These are phyloP conservation scores for Cutaneotrichosporon cavernicola DNA, from an alignment of 1,284 basidiomycete genomes.

Conservation along the genomic window DNA sequence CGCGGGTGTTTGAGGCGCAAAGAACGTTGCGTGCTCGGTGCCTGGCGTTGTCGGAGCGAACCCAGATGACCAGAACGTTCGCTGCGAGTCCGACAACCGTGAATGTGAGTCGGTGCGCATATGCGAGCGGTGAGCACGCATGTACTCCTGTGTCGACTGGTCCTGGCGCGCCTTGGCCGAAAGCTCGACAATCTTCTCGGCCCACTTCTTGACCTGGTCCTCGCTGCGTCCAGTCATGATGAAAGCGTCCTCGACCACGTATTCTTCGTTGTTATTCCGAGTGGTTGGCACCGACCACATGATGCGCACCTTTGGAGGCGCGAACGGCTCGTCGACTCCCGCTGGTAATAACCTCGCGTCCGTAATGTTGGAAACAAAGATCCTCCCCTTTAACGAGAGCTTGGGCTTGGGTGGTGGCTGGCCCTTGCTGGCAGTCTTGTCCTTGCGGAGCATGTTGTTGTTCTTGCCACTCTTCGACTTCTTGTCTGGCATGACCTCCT, in stretches of 20 bases:
- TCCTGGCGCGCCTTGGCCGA: slow-evolving; percentile 60
- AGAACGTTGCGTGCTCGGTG: slow-evolving; percentile 36
- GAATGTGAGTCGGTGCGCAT: slow-evolving; percentile 18
- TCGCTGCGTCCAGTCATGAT: slow-evolving; percentile 88
- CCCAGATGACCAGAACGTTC: slow-evolving; percentile 30
- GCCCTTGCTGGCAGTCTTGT: slow-evolving; percentile 58
- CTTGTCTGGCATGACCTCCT: slow-evolving; percentile 62
- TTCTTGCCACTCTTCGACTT: slow-evolving; percentile 47
- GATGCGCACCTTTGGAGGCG: slow-evolving; percentile 37
- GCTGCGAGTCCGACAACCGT: slow-evolving; percentile 33
- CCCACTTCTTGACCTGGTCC: slow-evolving; percentile 91
- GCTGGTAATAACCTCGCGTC: slow-evolving; percentile 55
- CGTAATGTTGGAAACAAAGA: slow-evolving; percentile 95
- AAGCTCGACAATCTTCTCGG: slow-evolving; percentile 79
- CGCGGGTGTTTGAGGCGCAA: slow-evolving; percentile 15
- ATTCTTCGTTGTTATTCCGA: slow-evolving; percentile 48
- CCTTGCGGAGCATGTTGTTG: slow-evolving; percentile 49
- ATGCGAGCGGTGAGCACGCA: neutral
- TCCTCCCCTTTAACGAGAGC: slow-evolving; percentile 90
- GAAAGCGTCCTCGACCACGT: slow-evolving; percentile 71
- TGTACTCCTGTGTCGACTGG: slow-evolving; percentile 13
- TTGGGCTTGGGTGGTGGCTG: slow-evolving; percentile 60
- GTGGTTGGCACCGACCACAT: slow-evolving; percentile 44
- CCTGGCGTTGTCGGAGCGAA: slow-evolving; percentile 48
- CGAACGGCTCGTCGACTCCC: slow-evolving; percentile 47